Conservation (phyloP, 352 stramenopile species). For the Halophytophthora polymorphica region DNA sequence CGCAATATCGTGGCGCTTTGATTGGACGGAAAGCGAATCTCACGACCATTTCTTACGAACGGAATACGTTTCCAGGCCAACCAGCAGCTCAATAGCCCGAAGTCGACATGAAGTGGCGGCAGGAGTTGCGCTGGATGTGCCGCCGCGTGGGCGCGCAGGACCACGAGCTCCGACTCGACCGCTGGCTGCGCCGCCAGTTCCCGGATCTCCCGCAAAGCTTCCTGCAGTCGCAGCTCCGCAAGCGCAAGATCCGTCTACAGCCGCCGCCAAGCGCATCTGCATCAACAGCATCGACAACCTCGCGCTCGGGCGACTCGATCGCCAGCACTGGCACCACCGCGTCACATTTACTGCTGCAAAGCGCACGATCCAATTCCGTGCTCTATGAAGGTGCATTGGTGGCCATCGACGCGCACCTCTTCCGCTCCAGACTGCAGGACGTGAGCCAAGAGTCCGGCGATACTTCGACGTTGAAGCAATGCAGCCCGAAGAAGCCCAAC, state of each 20-base stretch:
- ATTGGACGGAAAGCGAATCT: conserved; percentile 8
- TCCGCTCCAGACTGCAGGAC: conserved; percentile 25
- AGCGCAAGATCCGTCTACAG: conserved; percentile 62
- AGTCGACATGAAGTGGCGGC: conserved; percentile 27
- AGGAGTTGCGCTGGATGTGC: conserved; percentile 51
- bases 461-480: neutral
- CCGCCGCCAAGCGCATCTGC: neutral
- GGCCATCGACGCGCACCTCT: conserved; percentile 52
- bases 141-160: conserved; percentile 39
- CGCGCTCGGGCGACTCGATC: neutral
- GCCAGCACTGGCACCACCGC: neutral
- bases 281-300: neutral
- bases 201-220: conserved; percentile 50
- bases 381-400: conserved; percentile 40
- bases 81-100: too few relatives aligned
- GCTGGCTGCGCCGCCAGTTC: conserved; percentile 60
- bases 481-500: too few relatives aligned
- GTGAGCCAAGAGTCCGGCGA: neutral
- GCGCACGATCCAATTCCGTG: conserved; percentile 28
- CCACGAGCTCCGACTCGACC: conserved; percentile 61
- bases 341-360: neutral
- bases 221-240: conserved; percentile 58
- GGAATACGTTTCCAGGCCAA: neutral
- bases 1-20: neutral
- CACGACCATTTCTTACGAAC: neutral